phyloP scores from a whole-genome alignment of 106 monocot species.

The Apostasia ramifera region DNA sequence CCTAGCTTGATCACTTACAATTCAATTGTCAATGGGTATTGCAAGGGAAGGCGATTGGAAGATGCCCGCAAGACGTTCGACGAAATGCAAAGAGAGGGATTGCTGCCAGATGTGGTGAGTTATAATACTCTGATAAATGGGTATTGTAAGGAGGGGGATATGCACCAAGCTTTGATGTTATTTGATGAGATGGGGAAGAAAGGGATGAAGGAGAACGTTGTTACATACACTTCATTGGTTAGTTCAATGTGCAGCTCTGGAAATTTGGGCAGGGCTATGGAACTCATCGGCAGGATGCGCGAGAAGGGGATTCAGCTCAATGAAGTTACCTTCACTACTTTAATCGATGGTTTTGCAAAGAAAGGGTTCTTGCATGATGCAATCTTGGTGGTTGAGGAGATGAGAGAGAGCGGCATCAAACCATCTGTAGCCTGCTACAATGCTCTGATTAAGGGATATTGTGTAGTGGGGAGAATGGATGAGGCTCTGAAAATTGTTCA shows the following conservation, averaged over 20 bases:
- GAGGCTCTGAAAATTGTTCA: conserved; percentile 31
- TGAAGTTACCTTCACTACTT: conserved; percentile 70
- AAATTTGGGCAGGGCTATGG: conserved; percentile 68
- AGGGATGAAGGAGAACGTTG: conserved; percentile 55
- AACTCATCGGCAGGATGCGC: conserved; percentile 48
- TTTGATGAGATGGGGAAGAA: conserved; percentile 52
- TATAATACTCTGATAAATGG: conserved; percentile 77
- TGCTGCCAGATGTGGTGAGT: conserved; percentile 50
- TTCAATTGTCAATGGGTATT: conserved; percentile 59
- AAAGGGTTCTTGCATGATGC: conserved; percentile 80
- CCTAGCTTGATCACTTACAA: conserved; percentile 71
- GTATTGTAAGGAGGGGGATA: conserved; percentile 58
- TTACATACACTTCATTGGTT: conserved; percentile 73
- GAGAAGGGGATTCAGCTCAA: conserved; percentile 56
- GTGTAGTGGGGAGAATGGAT: conserved; percentile 41
- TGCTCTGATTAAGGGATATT: conserved; percentile 81
- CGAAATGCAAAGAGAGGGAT: conserved; percentile 48
- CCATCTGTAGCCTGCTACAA: conserved; percentile 59
- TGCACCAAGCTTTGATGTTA: conserved; percentile 55
- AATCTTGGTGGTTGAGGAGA: conserved; percentile 49
- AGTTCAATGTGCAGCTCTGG: conserved; percentile 58
- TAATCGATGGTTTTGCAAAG: conserved; percentile 73
- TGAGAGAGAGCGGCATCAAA: conserved; percentile 40
- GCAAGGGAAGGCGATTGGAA: conserved; percentile 30
- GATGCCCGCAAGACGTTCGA: conserved; percentile 45